Evolutionary conservation across 108 stramenopile genomes (phyloP).

Genomic region (Cyclostephanos tholiformis): DNA sequence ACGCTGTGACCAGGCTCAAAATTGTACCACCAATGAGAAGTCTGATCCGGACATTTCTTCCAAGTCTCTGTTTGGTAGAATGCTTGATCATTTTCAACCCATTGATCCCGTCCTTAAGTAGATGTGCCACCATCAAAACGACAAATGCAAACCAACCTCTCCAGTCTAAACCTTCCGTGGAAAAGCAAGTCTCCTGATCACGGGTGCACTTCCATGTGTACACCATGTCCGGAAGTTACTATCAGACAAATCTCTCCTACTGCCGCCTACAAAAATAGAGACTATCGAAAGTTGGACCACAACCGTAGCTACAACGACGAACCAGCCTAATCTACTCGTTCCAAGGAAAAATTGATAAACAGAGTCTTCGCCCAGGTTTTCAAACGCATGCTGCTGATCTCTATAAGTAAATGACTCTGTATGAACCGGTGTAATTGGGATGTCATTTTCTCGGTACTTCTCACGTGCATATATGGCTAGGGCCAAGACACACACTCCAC

Average conservation of each 20-base stretch:
- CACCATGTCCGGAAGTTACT: background rate
- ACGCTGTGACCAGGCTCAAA: background rate
- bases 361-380: constrained; percentile 1
- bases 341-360: background rate
- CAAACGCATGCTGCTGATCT: background rate
- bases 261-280: constrained; percentile 2
- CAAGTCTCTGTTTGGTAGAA: constrained; percentile 8
- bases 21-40: constrained; percentile 4
- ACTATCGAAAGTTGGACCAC: background rate
- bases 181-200: background rate
- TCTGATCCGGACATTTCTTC: background rate
- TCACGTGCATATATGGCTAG: background rate
- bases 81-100: constrained; percentile 13
- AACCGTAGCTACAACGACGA: background rate
- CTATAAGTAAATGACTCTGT: background rate
- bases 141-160: constrained; percentile 10
- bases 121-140: constrained; percentile 13
- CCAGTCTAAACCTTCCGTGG: background rate
- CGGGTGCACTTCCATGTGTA: constrained; percentile 20
- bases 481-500: background rate
- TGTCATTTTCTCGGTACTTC: background rate
- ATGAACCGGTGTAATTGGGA: background rate
- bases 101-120: constrained; percentile 9
- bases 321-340: background rate
- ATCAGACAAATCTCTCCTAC: background rate